Conservation (phyloP, 495 filamentous ascomycete genomes). For the Apodospora peruviana region DNA sequence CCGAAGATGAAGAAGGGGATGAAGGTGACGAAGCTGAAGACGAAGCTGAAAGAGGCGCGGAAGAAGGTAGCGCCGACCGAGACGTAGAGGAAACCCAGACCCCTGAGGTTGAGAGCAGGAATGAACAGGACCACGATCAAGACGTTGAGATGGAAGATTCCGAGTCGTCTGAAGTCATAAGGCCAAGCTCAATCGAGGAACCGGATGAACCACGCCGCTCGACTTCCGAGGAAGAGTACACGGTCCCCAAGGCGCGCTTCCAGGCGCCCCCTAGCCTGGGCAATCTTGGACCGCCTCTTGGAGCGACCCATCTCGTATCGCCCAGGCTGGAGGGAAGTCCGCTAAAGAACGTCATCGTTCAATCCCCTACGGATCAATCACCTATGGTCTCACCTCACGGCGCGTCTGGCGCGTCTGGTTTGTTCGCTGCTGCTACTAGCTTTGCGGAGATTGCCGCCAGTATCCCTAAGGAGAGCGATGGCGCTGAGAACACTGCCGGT, state of each 20-base stretch:
- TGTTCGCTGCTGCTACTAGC: conserved; percentile 1
- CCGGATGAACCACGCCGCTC: conserved; percentile 14
- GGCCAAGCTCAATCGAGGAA: conserved; percentile 21
- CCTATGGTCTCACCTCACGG: conserved; percentile 8
- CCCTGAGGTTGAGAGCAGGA: conserved; percentile 21
- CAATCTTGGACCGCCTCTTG: conserved; percentile 4
- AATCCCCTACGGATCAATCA: conserved; percentile 28
- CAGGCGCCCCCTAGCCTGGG: conserved; percentile 14
- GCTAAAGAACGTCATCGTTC: conserved; percentile 38
- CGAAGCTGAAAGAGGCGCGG: conserved; percentile 35
- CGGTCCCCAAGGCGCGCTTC: conserved; percentile 20
- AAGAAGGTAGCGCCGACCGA: conserved; percentile 29
- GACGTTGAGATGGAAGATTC: conserved; percentile 24
- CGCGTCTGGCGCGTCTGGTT: neutral
- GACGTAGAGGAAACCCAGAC: conserved; percentile 29
- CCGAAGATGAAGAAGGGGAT: conserved; percentile 52
- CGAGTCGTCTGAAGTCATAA: conserved; percentile 15
- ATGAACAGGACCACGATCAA: conserved; percentile 17
- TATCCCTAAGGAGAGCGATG: conserved; percentile 6
- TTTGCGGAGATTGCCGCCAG: conserved; percentile 11
- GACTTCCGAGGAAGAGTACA: conserved; percentile 16
- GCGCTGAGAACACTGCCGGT: too few relatives aligned
- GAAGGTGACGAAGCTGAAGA: conserved; percentile 35
- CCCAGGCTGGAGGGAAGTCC: conserved; percentile 41
- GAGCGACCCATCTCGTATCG: conserved; percentile 1